Evolutionary conservation across 371 early-diverging fungal species (phyloP), one percentile per base, ranked within the genome.

Genomic region (Funneliformis caledonium): DNA sequence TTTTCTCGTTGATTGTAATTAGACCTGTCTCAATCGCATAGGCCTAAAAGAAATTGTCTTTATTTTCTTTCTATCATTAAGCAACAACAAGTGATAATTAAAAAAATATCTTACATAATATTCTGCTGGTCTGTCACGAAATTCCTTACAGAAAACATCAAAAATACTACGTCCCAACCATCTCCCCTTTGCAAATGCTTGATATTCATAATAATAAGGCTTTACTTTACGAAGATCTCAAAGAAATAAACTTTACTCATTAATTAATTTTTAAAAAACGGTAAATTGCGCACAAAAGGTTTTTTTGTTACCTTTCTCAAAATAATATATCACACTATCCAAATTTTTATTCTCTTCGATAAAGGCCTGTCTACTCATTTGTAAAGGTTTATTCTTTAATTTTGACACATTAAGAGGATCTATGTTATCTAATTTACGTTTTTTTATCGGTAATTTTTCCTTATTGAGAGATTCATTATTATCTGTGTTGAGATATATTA

Each of bases 141-240:
- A 98, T 85, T 98, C 99, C 10, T 84, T 88, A 77, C 84, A 80
- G 80, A 97, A 97, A 14, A 96, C 89, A 31, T 95, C 91, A n/a
- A 93, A 83, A 14, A 98, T 76, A 5, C 86, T 86, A 14, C 89
- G 86, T 5, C 92, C 92, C 14, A 95, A 81, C 99, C 98, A 98
- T 14, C 99, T 91, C n/a, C 94, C 94, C 84, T 98, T 98, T 19
- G 96, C 96, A 84, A 92, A 93, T 0, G 94, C 92, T 72, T 88
- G 85, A 85, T 94, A 97, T 50, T 89, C 85, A 83, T 88, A 96
- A 85, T 88, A 91, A 82, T 97, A 97, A 2, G 98, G 98, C 68
- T 87, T 86, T 5, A 97, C 93, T 81, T 92, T 94, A 77, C 96
- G 90, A 26, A 96, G 81, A 0, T 92, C 94, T 92, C 77, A 45